phyloP scores from a whole-genome alignment of 2,329 filamentous ascomycete species.

The Penicillium frequentans region DNA sequence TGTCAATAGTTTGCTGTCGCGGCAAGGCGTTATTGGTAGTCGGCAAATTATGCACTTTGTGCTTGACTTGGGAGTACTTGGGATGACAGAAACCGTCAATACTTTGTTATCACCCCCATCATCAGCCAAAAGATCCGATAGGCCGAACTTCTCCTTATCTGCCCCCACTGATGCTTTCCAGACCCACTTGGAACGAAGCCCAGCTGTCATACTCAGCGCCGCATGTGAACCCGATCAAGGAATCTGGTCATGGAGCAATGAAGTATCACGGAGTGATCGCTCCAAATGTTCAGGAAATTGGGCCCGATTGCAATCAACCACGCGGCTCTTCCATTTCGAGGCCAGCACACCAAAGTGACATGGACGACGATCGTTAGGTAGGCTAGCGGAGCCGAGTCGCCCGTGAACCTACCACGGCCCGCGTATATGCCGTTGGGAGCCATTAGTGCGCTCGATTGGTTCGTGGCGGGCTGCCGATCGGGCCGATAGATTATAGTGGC shows the following conservation, averaged over 20 bases:
- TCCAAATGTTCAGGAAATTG: neutral
- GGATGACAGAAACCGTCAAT: too few relatives aligned
- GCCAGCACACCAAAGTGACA: neutral
- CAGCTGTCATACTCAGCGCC: neutral
- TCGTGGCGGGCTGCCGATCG: neutral
- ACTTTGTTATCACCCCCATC: neutral
- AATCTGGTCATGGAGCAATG: neutral
- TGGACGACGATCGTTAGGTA: neutral
- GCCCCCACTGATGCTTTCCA: neutral
- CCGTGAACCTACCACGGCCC: neutral
- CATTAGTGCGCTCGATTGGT: neutral
- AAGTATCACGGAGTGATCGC: neutral
- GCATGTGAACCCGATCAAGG: neutral
- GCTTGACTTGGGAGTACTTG: too few relatives aligned
- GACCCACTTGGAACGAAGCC: neutral
- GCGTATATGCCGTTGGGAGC: neutral
- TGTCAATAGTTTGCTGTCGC: neutral
- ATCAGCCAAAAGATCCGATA: neutral
- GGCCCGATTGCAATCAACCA: neutral
- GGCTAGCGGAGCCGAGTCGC: neutral
- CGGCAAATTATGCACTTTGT: too few relatives aligned
- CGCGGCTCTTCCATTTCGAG: neutral
- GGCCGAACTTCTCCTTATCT: neutral
- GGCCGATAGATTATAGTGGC: neutral
- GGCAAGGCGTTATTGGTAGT: too few relatives aligned